Base-by-base conservation (phyloP, 2,329 filamentous ascomycete species). In the Trichoderma lentiforme region DNA sequence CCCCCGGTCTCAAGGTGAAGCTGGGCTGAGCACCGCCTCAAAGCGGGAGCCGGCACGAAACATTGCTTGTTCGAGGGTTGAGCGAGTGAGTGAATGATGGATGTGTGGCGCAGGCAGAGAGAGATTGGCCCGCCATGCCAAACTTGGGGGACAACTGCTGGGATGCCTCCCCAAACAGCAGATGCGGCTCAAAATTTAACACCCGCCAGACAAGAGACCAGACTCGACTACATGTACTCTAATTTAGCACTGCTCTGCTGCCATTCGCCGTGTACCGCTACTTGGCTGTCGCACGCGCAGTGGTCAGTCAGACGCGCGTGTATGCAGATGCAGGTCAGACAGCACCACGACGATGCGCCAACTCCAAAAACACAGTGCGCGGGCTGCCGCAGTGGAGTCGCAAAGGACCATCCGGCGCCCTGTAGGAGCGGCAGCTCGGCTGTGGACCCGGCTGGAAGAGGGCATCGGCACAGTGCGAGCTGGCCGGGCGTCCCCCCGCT, bases 311-410 rank as follows among this genome's bases (percentile, higher is more conserved):
- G 60, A 72, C 71, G 71, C 71, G 71, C 71, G 71, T 72, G 71
- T 72, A 72, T 72, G 71, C 71, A 72, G 66, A 72, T 72, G 71
- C 71, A 72, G 66, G 71, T 72, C 71, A 72, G 65, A 63, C 70
- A 39, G 28, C 57, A 34, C 28, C 21, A 36, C 4, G 7, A n/a
- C 11, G 9, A 1, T 47, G 43, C 43, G 18, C 21, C 47, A 53
- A 24, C n/a, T 53, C 2, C 24, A 28, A 14, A 6, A 30, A 34
- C 51, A 72, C 71, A 72, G 71, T 72, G 71, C 66, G 71, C 34
- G 9, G 24, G 9, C 53, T 34, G 21, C 26, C 28, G 60, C 51
- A 18, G 36, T 32, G 11, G 56, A 26, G 66, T 39, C 34, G 65
- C 65, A 26, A 60, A 57, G 32, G 57, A 24, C 36, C 7, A 7